These are phyloP conservation scores for Striga asiatica DNA, from an alignment of 257 asterid species.

Conservation along the genomic window DNA sequence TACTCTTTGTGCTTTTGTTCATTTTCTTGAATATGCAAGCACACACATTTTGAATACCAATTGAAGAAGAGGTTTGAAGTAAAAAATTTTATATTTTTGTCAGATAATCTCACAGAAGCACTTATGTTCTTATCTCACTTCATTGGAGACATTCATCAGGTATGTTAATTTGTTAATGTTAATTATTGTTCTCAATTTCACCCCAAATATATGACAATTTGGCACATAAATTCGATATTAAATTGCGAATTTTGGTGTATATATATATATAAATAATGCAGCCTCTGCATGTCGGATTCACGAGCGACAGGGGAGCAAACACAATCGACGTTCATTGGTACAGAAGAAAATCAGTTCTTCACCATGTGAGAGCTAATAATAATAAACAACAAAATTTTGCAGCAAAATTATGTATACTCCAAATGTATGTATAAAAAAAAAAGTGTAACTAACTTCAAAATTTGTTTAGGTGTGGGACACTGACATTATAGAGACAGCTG, in stretches of 20 bases:
- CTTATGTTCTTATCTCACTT: constrained; percentile 81
- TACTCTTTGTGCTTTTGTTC: no score
- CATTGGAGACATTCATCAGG: constrained; percentile 95
- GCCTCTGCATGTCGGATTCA: constrained; percentile 87
- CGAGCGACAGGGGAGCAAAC: constrained; percentile 59
- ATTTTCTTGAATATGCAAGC: neutral
- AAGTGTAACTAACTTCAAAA: neutral
- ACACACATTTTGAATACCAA: neutral
- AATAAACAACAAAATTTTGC: no score
- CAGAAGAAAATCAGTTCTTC: constrained; percentile 59
- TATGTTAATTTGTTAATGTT: neutral
- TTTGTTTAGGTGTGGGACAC: constrained; percentile 71
- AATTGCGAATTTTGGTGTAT: no score
- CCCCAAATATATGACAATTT: no score
- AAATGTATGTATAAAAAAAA: neutral
- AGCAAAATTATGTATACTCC: no score
- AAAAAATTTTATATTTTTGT: no score
- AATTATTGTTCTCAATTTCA: no score
- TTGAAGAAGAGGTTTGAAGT: no score
- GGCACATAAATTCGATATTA: no score
- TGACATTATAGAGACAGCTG: constrained; percentile 71
- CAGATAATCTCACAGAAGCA: constrained; percentile 88
- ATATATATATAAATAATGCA: constrained; percentile 20
- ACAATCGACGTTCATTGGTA: constrained; percentile 79
- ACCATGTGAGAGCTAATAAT: constrained; percentile 54